Evolutionary conservation across 805 yeast species (phyloP), one percentile per base, ranked within the genome.

Genomic region (Hanseniaspora clermontiae): DNA sequence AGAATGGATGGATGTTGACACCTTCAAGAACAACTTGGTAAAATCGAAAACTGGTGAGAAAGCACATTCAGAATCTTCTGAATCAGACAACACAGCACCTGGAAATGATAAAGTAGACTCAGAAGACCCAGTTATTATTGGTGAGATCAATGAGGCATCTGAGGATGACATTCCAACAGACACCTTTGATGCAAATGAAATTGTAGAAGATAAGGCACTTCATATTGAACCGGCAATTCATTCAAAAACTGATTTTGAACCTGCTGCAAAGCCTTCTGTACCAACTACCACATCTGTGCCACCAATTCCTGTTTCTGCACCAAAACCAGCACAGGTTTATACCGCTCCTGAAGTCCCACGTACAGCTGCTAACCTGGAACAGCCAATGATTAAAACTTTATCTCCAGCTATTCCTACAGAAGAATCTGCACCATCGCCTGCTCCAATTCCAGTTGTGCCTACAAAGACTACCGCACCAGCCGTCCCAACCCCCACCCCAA

Each of bases 271-370:
- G 9, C 50, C 40, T 12, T 17, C 40, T 47, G 29, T 15, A 24
- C 43, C 43, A 31, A 29, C 15, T 19, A 31, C 39, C 20, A 51
- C 61, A 38, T 17, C 37, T 3, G 29, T 43, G 14, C 59, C 51
- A 20, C 53, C 57, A 36, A 20, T 57, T 24, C 49, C 59, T 10
- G 61, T 63, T 11, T 62, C 68, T 38, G 58, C 61, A 31, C 67
- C 72, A 15, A 49, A 60, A 34, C 49, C 58, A 34, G 51, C 60
- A 12, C 38, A 36, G 12, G 38, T 36, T 6, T 36, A 36, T 36
- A 36, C 38, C 3, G 2, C 5, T 55, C 46, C 7, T 15, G 36
- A 43, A 14, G 38, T 36, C 5, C 37, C 39, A 2, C 10, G 24
- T 17, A 52, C 58, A 37, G 47, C 40, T 14, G 49, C 12, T 36